Conservation (phyloP, 139 green algal species). For the Picochlorum costavermella region DNA sequence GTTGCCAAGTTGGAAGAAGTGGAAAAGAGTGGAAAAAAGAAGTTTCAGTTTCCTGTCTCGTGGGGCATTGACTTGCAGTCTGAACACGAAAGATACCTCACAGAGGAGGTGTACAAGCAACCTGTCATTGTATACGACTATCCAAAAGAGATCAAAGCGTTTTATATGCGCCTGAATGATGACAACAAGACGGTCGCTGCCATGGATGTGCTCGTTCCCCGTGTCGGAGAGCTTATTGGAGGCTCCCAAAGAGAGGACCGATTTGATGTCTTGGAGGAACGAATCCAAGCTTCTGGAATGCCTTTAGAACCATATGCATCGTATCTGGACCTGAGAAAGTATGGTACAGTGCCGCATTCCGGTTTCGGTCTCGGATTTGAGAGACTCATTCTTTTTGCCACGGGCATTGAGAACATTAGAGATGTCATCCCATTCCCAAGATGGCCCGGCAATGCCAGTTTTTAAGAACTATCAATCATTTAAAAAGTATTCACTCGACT, state of each 20-base stretch:
- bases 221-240: conserved; percentile 88
- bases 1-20: conserved; percentile 81
- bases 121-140: conserved; percentile 97
- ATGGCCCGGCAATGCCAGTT: conserved; percentile 83
- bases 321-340: conserved; percentile 93
- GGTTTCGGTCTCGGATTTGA: conserved; percentile 98
- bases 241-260: conserved; percentile 85
- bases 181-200: conserved; percentile 95
- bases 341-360: conserved; percentile 85
- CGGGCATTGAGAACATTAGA: conserved; percentile 98
- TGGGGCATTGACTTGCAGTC: conserved; percentile 38
- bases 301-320: conserved; percentile 69
- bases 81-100: conserved; percentile 94
- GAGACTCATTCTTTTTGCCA: conserved; percentile 93
- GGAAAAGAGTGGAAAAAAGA: conserved; percentile 47
- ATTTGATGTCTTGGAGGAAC: conserved; percentile 55
- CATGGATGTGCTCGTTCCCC: conserved; percentile 97
- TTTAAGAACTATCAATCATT: conserved; percentile 14
- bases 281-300: conserved; percentile 66
- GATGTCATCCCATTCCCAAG: conserved; percentile 98
- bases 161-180: conserved; percentile 98
- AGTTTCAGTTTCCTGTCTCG: conserved; percentile 68
- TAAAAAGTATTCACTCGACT: not conserved
- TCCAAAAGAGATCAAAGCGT: conserved; percentile 89
- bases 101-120: conserved; percentile 87